phyloP scores from a whole-genome alignment of 2,329 filamentous ascomycete species.

The Hymenoscyphus albidus region DNA sequence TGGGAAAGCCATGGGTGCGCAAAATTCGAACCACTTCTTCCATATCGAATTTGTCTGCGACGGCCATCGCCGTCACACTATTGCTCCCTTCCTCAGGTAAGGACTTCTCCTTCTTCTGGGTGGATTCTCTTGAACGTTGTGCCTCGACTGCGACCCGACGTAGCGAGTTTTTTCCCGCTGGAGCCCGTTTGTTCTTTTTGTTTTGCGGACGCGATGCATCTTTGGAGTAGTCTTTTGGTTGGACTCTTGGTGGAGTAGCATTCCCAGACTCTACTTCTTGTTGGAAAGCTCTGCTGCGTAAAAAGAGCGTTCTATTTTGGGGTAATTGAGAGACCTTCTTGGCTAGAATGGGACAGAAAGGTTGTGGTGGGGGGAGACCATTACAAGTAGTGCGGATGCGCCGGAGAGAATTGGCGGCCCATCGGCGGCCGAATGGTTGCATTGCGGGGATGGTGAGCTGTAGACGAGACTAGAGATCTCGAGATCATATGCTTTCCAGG shows the following conservation, averaged over 20 bases:
- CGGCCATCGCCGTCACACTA: slow-evolving; percentile 55
- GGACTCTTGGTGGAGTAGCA: background rate
- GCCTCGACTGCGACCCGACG: slow-evolving; percentile 84
- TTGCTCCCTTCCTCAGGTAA: slow-evolving; percentile 36
- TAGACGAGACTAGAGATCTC: slow-evolving; percentile 1
- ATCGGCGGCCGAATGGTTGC: slow-evolving; percentile 26
- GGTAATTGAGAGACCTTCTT: slow-evolving; percentile 39
- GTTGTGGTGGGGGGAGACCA: slow-evolving; percentile 20
- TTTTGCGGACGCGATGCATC: slow-evolving; percentile 24
- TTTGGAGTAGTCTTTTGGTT: slow-evolving; percentile 3
- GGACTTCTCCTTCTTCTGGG: slow-evolving; percentile 21
- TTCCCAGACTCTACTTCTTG: slow-evolving; percentile 26
- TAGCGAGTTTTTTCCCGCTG: slow-evolving; percentile 67
- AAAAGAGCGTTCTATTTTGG: slow-evolving; percentile 61
- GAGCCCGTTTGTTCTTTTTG: slow-evolving; percentile 46
- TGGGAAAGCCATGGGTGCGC: slow-evolving; percentile 54
- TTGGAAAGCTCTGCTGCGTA: slow-evolving; percentile 56
- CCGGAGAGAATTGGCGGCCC: slow-evolving; percentile 17
- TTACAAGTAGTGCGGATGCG: slow-evolving; percentile 18
- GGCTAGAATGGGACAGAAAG: slow-evolving; percentile 44
- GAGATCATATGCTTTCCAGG: background rate
- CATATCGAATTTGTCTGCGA: slow-evolving; percentile 64
- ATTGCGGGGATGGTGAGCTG: slow-evolving; percentile 14
- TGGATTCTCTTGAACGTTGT: slow-evolving; percentile 54
- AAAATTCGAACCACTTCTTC: slow-evolving; percentile 54